A percentile compares a stretch with the other conserved stretches of the same genome.
Conservation (phyloP, 2,329 filamentous ascomycete species). For the Exophiala sideris region DNA sequence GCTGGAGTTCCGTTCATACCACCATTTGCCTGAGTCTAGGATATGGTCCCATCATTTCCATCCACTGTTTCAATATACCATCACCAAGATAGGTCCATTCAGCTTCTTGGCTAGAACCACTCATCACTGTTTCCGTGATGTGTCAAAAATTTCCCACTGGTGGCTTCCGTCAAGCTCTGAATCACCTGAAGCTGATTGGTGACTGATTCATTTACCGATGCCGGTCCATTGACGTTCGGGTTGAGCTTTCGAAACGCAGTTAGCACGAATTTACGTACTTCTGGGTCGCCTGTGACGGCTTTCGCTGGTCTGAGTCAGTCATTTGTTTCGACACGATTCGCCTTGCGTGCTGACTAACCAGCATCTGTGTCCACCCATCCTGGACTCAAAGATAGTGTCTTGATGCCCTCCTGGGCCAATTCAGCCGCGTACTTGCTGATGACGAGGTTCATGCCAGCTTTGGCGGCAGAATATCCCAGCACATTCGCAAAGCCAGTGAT, state of each 20-base stretch:
- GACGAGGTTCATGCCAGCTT: slow-evolving; percentile 42
- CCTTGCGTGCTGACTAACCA: slow-evolving; percentile 12
- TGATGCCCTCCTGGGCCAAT: slow-evolving; percentile 33
- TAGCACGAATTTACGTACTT: slow-evolving; percentile 25
- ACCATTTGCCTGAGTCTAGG: slow-evolving; percentile 18
- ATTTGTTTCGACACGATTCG: slow-evolving; percentile 6
- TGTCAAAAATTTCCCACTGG: slow-evolving; percentile 28
- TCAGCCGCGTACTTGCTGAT: slow-evolving; percentile 42
- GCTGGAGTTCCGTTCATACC: slow-evolving; percentile 20
- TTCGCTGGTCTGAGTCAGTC: slow-evolving; percentile 11
- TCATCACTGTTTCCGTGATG: slow-evolving; percentile 27
- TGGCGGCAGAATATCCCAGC: slow-evolving; percentile 37
- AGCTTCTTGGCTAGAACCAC: slow-evolving; percentile 16
- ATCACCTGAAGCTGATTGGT: slow-evolving; percentile 29
- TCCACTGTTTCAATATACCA: slow-evolving; percentile 6
- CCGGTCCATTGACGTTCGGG: slow-evolving; percentile 27
- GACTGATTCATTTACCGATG: slow-evolving; percentile 30
- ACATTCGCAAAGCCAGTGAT: slow-evolving; percentile 12
- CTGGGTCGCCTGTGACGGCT: slow-evolving; percentile 16
- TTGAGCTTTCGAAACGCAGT: slow-evolving; percentile 26
- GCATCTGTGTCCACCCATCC: slow-evolving; percentile 32
- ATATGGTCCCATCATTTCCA: slow-evolving; percentile 7
- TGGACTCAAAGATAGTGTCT: slow-evolving; percentile 35
- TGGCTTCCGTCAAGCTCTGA: slow-evolving; percentile 23
- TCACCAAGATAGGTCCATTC: slow-evolving; percentile 10